Base-by-base conservation (phyloP, 1,284 basidiomycete genomes). In the Flammula alnicola region DNA sequence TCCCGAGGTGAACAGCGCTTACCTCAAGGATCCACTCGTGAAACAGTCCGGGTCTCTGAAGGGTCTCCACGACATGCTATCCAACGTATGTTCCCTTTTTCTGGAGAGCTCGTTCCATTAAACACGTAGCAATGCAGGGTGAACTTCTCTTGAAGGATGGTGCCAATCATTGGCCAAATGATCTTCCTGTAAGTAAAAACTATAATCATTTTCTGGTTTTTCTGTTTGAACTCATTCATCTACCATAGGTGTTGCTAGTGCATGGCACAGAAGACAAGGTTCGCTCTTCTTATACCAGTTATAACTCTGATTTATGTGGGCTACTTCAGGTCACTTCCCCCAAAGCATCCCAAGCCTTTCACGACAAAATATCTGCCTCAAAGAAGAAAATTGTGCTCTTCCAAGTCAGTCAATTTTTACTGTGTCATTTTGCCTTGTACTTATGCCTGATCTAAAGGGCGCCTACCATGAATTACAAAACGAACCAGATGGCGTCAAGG, bases 401-500 rank as follows among this genome's bases (percentile, higher is more conserved):
- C 62, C 70, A 74, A 48, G 86, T 89, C 59, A 49, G 76, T 63
- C 26, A 14, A 20, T 22, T 17, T 25, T 33, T 17, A 35, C 25
- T 41, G 12, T n/a, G n/a, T n/a, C 14, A 37, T 33, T 44, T 12
- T 37, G 5, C 6, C n/a, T 25, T 14, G 19, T 17, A 16, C 3
- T 38, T 8, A 20, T 40, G 31, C n/a, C 12, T 19, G 42, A 11
- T 54, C n/a, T 26, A 12, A 60, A 93, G 85, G 85, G 80, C 16
- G 88, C 83, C 26, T 89, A 79, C 62, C 93, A 96, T 60, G 93
- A 95, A 63, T 72, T 93, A 10, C 84, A 89, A 41, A 88, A 93
- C 60, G 94, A 96, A 65, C 82, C 86, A 0, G 78, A 86, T 40
- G 83, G 82, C 7, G 78, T 89, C 7, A 79, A 81, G 61, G 81